Evolutionary conservation across 2,329 filamentous ascomycete genomes (phyloP), one percentile per base, ranked within the genome.

Genomic region (Aspergillus hiratsukae): DNA sequence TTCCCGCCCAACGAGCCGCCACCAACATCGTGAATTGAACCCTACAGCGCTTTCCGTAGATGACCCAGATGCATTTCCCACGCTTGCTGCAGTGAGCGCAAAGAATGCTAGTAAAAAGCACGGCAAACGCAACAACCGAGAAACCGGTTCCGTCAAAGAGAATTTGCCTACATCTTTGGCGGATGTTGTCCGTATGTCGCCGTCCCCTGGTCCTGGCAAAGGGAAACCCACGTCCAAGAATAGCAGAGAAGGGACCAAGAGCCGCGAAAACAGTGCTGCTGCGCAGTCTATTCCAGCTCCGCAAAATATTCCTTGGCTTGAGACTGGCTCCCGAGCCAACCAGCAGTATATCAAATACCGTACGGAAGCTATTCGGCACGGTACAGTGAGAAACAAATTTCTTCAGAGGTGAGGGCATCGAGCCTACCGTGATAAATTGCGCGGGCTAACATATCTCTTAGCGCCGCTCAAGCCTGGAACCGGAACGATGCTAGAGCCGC

Each of bases 391-490:
- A 61, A 99, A 97, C 74, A 97, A 97, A 72, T 99, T 97, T 67
- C 76, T 99, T 54, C 93, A 97, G 75, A 96, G 90, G 90, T 93
- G 76, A 66, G 77, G 23, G 35, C 48, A 21, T 48, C 43, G 25
- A 19, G 28, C 45, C 21, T 51, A 25, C 40, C 29, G 29, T 25
- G 8, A 58, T 25, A 7, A 21, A 45, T 35, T 17, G 50, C 6
- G 17, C 31, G 8, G 4, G 28, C 55, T 56, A 23, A 58, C 48
- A 49, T 57, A 27, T 50, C 45, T 35, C 58, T 45, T 61, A 95
- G 92, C 73, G 94, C 94, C 63, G 93, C 93, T 8, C 93, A 97
- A 81, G 94, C 94, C 23, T 99, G 94, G 93, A 97, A 97, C 72
- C 89, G 94, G 56, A 97, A 97, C 68, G 94, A 99, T 72, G 93